Percentiles rank a stretch among this genome's conserved stretches.
phyloP scores from a whole-genome alignment of 2,329 filamentous ascomycete genomes.

The Metarhizium guizhouense region DNA sequence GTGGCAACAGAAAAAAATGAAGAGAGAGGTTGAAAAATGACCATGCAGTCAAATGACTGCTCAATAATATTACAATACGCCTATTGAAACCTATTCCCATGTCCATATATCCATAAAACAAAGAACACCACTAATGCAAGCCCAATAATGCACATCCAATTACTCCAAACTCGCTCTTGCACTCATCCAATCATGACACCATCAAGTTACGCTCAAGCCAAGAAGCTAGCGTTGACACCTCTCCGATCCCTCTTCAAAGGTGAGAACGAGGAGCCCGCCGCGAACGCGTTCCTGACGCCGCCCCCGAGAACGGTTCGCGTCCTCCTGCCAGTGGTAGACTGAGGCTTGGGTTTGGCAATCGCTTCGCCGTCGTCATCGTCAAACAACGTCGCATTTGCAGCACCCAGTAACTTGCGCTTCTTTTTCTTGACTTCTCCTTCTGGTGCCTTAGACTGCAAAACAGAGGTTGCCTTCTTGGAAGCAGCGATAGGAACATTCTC shows the following conservation, averaged over 20 bases:
- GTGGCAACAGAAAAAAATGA: background rate
- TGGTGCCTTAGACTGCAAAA: constrained; percentile 7
- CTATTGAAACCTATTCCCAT: background rate
- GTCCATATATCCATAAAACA: background rate
- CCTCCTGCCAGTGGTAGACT: constrained; percentile 4
- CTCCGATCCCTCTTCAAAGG: constrained; percentile 63
- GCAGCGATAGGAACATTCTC: constrained; percentile 17
- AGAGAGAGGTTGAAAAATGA: background rate
- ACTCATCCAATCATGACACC: background rate
- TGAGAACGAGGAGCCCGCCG: constrained; percentile 50
- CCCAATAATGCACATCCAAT: background rate
- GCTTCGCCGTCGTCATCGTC: constrained; percentile 53
- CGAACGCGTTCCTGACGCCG: constrained; percentile 36
- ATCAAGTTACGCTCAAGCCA: constrained; percentile 26
- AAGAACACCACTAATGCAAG: background rate
- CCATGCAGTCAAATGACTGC: background rate
- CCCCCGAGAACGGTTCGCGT: constrained; percentile 11
- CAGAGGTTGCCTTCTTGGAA: constrained; percentile 8
- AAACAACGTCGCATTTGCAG: constrained; percentile 57
- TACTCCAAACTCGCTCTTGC: background rate
- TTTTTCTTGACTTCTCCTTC: constrained; percentile 47
- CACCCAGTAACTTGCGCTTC: constrained; percentile 64
- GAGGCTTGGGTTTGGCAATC: constrained; percentile 3
- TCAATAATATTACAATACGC: background rate
- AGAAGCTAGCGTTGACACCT: constrained; percentile 52